phyloP scores from a whole-genome alignment of 2,329 filamentous ascomycete genomes.

The Neoarthrinium moseri region DNA sequence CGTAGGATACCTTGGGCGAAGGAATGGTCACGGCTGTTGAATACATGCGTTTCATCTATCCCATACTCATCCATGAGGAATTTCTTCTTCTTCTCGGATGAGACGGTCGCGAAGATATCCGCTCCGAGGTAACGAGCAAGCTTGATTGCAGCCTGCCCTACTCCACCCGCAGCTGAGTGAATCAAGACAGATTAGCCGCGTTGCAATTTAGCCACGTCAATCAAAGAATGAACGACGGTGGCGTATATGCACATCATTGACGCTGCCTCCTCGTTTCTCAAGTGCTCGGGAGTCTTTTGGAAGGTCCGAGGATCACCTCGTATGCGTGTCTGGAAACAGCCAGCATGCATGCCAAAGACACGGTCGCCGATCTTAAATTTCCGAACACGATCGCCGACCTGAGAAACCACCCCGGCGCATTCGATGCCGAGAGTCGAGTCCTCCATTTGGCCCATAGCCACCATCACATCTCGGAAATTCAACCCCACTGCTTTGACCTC shows the following conservation, averaged over 20 bases:
- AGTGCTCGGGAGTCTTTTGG: conserved; percentile 22
- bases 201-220: conserved; percentile 1
- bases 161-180: conserved; percentile 7
- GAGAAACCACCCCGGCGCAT: conserved; percentile 23
- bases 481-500: conserved; percentile 23
- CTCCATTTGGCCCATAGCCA: conserved; percentile 23
- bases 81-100: background rate
- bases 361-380: conserved; percentile 24
- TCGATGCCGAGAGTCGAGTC: conserved; percentile 22
- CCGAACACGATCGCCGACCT: conserved; percentile 21
- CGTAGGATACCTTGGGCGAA: conserved; percentile 2
- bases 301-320: conserved; percentile 23
- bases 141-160: conserved; percentile 7
- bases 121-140: conserved; percentile 6
- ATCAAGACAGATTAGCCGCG: conserved; percentile 8
- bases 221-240: conserved; percentile 4
- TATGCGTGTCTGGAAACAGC: conserved; percentile 22
- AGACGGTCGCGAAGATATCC: conserved; percentile 8
- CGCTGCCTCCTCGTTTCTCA: conserved; percentile 17
- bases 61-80: conserved; percentile 6
- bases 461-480: conserved; percentile 26
- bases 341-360: conserved; percentile 36
- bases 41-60: conserved; percentile 1
- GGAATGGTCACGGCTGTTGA: conserved; percentile 5
- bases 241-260: background rate